Base-by-base conservation (phyloP, 768 basidiomycete species). In the Phylloporus rhodoxanthus region DNA sequence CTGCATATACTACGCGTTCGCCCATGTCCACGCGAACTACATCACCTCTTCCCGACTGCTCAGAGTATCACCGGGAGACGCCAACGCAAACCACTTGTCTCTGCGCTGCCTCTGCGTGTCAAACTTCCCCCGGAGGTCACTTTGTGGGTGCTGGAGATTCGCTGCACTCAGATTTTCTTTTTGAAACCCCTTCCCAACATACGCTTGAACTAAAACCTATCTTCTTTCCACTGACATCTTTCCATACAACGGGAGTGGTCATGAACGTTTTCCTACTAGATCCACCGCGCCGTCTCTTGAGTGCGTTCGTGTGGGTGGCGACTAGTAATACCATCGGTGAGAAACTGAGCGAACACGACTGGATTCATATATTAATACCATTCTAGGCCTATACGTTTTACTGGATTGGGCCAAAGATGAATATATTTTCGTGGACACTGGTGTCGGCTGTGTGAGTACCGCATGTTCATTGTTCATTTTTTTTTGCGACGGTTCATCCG, bases 241-340 rank as follows among this genome's bases (percentile, higher is more conserved):
- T 86, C 57, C 75, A 75, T 54, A 84, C 81, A 0, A 72, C 74
- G 0, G 85, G 85, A 4, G 77, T 82, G 11, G 84, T 87, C 11
- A 85, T 87, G 83, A 86, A 86, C 55, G 80, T 87, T 21, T 87
- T 87, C 59, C 71, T 87, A 20, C 74, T 87, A 25, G 85, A 87
- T 57, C 83, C 84, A 0, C 71, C 76, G 4, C 72, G 74, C 39
- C 70, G 81, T 36, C 66, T 87, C 17, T 60, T 86, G 37, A 80
- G 81, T 9, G 84, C 82, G 4, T 87, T 86, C 53, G 77, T 87
- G n/a, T 86, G 81, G 80, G 72, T 82, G 5, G 70, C 79, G 15
- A 70, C 67, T 17, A 68, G 65, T 25, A 67, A 69, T 33, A 67
- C 66, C 9, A 67, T 67, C 19, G 66, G 65, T 67, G 45, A 55